phyloP scores from a whole-genome alignment of 306 rosid genomes.

The Leucaena leucocephala region DNA sequence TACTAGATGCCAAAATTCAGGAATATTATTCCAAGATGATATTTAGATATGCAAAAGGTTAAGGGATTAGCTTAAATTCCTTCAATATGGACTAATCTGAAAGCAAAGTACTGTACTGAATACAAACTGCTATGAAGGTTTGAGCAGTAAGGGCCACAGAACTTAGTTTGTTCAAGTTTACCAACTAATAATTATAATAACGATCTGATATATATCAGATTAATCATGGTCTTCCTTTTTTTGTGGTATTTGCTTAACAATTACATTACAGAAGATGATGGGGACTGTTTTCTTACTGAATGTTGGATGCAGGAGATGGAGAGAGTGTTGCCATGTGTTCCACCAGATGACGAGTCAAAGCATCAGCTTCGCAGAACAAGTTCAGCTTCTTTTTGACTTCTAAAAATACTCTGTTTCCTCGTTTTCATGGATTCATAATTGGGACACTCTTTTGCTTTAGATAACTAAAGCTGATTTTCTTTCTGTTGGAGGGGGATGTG shows the following conservation, averaged over 20 bases:
- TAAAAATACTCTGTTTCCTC: too few species aligned
- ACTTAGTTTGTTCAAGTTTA: not conserved
- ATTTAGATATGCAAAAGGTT: too few species aligned
- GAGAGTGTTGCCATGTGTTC: slow-evolving; percentile 41
- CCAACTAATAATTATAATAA: not conserved
- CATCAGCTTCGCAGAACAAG: slow-evolving; percentile 59
- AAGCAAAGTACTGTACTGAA: not conserved
- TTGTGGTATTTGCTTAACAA: not conserved
- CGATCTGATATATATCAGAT: not conserved
- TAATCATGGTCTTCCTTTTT: not conserved
- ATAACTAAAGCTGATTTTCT: too few species aligned
- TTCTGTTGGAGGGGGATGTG: too few species aligned
- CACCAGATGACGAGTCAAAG: slow-evolving; percentile 47
- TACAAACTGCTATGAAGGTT: not conserved
- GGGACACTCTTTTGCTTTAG: too few species aligned
- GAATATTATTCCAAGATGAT: not conserved
- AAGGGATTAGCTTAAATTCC: too few species aligned
- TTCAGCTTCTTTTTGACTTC: slow-evolving; percentile 45
- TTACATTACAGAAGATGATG: slow-evolving; percentile 8
- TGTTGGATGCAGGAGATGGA: slow-evolving; percentile 50
- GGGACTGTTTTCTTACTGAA: not conserved
- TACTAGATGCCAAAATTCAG: not conserved
- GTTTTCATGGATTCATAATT: too few species aligned
- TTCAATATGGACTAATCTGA: not conserved
- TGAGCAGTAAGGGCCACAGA: not conserved